Evolutionary conservation across 371 early-diverging fungal species (phyloP), one percentile per base, ranked within the genome.

Genomic region (Mucor velutinosus): DNA sequence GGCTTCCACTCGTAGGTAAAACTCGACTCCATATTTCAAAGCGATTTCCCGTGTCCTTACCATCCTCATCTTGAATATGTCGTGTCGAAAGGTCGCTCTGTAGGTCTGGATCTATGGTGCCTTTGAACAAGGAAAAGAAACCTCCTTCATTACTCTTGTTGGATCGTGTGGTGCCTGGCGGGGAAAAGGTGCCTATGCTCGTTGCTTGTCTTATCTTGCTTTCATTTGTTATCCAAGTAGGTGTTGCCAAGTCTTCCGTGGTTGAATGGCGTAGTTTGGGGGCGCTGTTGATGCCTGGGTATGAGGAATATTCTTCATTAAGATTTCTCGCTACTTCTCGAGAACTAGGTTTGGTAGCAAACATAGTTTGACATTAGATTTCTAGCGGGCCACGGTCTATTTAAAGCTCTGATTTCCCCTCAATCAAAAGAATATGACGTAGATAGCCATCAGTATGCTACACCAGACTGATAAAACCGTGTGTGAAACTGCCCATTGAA

Each of bases 81-180:
- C 68, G 70, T 23, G 75, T 77, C 12, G 77, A 74, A 2, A 77
- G 56, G 21, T 77, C 77, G 6, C 63, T 47, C 12, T 45, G 35
- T 7, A 45, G 58, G 14, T 56, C 58, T 30, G 60, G 60, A n/a
- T 64, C 43, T 6, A 10, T 59, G n/a, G 23, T 29, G 25, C 19
- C 30, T 21, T 32, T 35, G 12, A 56, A 60, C 53, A 11, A 69
- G 6, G 23, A 51, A 64, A 30, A 45, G 6, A 17, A 14, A 23
- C 14, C 25, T 17, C 39, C 35, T 29, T 35, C 32, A n/a, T 62
- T 45, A 1, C 19, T 14, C n/a, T 21, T 25, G 25, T 33, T 32
- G 33, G 12, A 30, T 32, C 57, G 57, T 51, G 23, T 19, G 33
- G 21, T n/a, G 19, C 33, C 30, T 57, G 57, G 17, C 19, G n/a